Percentiles rank a stretch among this genome's conserved stretches.
Conservation (phyloP, 1,139 yeast species). For the Yamadazyma buinensis region DNA sequence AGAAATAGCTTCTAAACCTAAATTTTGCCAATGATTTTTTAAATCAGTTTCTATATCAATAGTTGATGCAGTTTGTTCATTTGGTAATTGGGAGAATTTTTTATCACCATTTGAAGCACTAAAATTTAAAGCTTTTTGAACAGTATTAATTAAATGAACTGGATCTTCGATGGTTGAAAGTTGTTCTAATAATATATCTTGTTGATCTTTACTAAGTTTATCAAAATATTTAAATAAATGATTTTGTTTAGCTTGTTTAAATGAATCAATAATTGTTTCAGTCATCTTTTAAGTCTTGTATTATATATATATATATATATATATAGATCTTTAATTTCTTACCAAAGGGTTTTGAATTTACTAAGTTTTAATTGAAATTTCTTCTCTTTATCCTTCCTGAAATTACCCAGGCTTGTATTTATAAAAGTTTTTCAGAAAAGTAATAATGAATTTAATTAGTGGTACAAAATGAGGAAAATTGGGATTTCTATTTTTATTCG, state of each 20-base stretch:
- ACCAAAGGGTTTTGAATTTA: no score
- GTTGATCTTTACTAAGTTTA: constrained; percentile 26
- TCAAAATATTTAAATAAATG: constrained; percentile 42
- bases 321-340: no score
- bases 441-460: not conserved
- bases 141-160: constrained; percentile 36
- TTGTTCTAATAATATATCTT: constrained; percentile 31
- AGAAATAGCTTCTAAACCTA: constrained; percentile 69
- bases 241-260: constrained; percentile 48
- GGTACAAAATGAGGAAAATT: not conserved
- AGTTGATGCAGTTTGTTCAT: constrained; percentile 46
- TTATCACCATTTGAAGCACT: constrained; percentile 29
- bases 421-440: no score
- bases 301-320: no score
- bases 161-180: constrained; percentile 43
- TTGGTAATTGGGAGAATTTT: constrained; percentile 50
- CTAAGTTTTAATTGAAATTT: no score
- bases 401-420: no score
- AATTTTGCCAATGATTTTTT: constrained; percentile 43
- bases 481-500: constrained; percentile 6
- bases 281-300: no score
- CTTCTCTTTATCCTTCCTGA: no score
- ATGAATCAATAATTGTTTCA: constrained; percentile 31
- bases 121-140: constrained; percentile 43
- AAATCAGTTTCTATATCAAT: constrained; percentile 32